Evolutionary conservation across 2,329 filamentous ascomycete genomes (phyloP), one percentile per base, ranked within the genome.

Genomic region (Eutypella sp.): DNA sequence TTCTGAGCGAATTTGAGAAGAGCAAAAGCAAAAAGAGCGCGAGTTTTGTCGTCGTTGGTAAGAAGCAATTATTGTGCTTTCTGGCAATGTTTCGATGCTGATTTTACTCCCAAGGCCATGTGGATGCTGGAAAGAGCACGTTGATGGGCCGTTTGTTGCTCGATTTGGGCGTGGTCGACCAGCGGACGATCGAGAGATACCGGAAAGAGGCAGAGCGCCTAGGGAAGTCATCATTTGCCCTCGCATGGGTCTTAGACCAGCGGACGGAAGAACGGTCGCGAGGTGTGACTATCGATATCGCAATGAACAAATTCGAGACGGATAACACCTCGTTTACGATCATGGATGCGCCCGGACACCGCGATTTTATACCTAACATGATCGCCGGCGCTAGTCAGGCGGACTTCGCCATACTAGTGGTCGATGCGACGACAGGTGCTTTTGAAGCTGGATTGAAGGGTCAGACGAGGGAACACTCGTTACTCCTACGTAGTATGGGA

Each of bases 341-440:
- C 39, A 76, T 99, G 4, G 93, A 99, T 63, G 92, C 93, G 0
- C 93, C 93, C 0, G 93, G 93, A 0, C 93, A 99, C 66, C 81
- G 84, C 49, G 93, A 99, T 63, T 99, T 97, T 62, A 90, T 99
- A 18, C 93, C 93, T 1, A 99, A 96, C 65, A 99, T 99, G 93
- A 96, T 99, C 63, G 92, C 92, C 2, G 93, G 93, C 13, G 90
- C 92, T 3, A 93, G 88, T 48, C 92, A 96, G 67, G 95, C 93
- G 9, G 93, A 99, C 64, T 93, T 97, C 66, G 93, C 91, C 0
- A 86, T 99, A 1, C 73, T 99, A 3, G 93, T 99, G 18, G 89
- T 99, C 49, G 93, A 99, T 63, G 87, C 92, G 4, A 85, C 87
- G 47, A 89, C 82, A 0, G 93, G 92, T 27, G 91, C 91, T 27